Conservation (phyloP, 208 protist genomes). For the Novymonas esmeraldas region DNA sequence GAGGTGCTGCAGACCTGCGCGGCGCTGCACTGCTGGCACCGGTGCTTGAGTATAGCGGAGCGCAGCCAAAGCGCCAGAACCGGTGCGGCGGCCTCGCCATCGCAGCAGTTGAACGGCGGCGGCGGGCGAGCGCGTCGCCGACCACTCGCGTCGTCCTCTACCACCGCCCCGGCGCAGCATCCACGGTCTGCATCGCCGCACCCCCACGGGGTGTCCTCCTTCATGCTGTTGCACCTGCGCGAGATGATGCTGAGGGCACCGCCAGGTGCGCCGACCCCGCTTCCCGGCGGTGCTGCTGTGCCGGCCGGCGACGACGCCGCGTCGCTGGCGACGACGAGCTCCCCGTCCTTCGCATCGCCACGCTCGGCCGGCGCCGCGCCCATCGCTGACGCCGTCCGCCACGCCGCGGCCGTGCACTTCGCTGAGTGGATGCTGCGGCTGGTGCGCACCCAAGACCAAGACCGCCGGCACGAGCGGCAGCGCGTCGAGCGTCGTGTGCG, state of each 20-base stretch:
- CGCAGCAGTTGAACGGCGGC: slow-evolving; percentile 10
- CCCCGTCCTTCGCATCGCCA: slow-evolving; percentile 6
- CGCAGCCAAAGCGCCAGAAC: slow-evolving; percentile 10
- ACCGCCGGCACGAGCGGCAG: slow-evolving; percentile 33
- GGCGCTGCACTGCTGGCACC: slow-evolving; percentile 61
- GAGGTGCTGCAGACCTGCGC: slow-evolving; percentile 60
- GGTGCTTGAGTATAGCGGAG: slow-evolving; percentile 42
- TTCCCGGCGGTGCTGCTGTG: not conserved
- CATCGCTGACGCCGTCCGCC: slow-evolving; percentile 17
- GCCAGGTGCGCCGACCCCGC: slow-evolving; percentile 5
- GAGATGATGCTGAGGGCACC: slow-evolving; percentile 11
- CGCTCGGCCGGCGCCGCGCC: slow-evolving; percentile 1
- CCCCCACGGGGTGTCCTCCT: slow-evolving; percentile 12
- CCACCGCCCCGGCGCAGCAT: not conserved
- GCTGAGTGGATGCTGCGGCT: slow-evolving; percentile 57
- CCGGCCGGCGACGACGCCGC: not conserved
- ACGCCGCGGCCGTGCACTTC: slow-evolving; percentile 49
- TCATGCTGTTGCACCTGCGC: slow-evolving; percentile 32
- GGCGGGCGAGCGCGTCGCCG: slow-evolving; percentile 2
- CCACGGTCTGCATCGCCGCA: not conserved
- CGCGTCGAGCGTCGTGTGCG: slow-evolving; percentile 15
- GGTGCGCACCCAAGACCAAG: slow-evolving; percentile 39
- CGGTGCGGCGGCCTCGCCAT: not conserved
- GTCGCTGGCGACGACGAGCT: not conserved
- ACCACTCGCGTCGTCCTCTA: not conserved